Evolutionary conservation across 768 basidiomycete species (phyloP).

Genomic region (Dioszegia crocea): DNA sequence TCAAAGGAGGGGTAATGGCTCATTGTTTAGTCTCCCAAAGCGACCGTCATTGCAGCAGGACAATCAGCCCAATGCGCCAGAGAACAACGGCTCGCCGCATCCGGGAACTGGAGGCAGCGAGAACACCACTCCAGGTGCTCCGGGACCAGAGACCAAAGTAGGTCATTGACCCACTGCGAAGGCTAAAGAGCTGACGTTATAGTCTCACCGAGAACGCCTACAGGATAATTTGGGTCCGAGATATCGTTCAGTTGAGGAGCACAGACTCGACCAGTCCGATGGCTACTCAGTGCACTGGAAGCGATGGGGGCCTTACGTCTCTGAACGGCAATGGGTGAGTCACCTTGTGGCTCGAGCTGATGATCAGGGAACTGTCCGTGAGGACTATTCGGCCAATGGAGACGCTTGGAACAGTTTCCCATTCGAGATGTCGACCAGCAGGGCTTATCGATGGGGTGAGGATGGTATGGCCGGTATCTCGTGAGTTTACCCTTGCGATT

Average conservation of each 20-base stretch:
- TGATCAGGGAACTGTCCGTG: conserved; percentile 85
- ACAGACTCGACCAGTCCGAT: conserved; percentile 78
- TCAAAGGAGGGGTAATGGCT: background rate
- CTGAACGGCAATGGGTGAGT: conserved; percentile 93
- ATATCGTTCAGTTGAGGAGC: conserved; percentile 76
- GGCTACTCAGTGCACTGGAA: conserved; percentile 88
- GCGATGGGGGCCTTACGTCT: conserved; percentile 96
- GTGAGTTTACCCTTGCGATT: conserved; percentile 30
- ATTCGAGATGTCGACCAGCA: conserved; percentile 50
- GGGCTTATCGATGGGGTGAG: conserved; percentile 98
- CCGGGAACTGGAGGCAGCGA: conserved; percentile 32
- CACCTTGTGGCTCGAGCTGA: background rate
- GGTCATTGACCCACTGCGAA: background rate
- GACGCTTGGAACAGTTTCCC: conserved; percentile 60
- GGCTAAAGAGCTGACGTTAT: conserved; percentile 1
- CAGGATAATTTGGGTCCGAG: conserved; percentile 61
- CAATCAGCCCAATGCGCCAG: conserved; percentile 20
- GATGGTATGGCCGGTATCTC: conserved; percentile 96
- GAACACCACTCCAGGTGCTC: conserved; percentile 39
- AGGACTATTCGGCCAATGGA: conserved; percentile 95
- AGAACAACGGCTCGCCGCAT: conserved; percentile 17
- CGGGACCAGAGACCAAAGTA: conserved; percentile 1
- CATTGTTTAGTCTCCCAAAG: conserved; percentile 37
- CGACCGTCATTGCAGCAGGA: conserved; percentile 30
- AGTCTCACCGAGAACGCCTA: conserved; percentile 59